Percentiles rank a stretch among this genome's conserved stretches.
Conservation (phyloP, 176 grass and related monocot genomes). For the Stipa capillata region DNA sequence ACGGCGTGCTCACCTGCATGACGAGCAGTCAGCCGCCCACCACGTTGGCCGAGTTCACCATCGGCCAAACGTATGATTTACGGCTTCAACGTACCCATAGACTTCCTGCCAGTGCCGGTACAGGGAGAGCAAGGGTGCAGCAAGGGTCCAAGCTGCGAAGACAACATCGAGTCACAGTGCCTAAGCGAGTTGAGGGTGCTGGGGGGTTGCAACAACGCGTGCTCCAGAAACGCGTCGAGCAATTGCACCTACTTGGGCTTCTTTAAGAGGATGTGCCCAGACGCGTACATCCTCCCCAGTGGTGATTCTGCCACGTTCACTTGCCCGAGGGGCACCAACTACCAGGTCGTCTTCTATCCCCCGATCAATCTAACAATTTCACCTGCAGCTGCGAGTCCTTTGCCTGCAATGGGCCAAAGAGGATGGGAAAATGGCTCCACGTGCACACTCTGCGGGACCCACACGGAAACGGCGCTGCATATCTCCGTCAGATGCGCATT, state of each 20-base stretch:
- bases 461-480: too few relatives aligned
- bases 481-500: too few relatives aligned
- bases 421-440: too few relatives aligned
- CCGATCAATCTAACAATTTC: too few relatives aligned
- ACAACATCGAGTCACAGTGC: too few relatives aligned
- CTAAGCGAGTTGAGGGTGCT: background rate
- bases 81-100: constrained; percentile 59
- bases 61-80: background rate
- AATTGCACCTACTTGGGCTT: background rate
- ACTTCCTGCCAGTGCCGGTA: too few relatives aligned
- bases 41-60: rapidly evolving
- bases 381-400: too few relatives aligned
- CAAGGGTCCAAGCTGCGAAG: background rate
- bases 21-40: background rate
- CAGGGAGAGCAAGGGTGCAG: too few relatives aligned
- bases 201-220: constrained; percentile 16
- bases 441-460: too few relatives aligned
- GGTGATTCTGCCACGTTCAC: background rate
- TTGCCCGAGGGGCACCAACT: too few relatives aligned
- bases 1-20: background rate
- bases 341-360: too few relatives aligned
- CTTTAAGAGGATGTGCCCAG: constrained; percentile 22
- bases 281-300: background rate
- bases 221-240: background rate
- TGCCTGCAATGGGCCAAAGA: too few relatives aligned